Evolutionary conservation across 2,329 filamentous ascomycete species (phyloP), one percentile per base, ranked within the genome.

Genomic region (Xylaria polymorpha): DNA sequence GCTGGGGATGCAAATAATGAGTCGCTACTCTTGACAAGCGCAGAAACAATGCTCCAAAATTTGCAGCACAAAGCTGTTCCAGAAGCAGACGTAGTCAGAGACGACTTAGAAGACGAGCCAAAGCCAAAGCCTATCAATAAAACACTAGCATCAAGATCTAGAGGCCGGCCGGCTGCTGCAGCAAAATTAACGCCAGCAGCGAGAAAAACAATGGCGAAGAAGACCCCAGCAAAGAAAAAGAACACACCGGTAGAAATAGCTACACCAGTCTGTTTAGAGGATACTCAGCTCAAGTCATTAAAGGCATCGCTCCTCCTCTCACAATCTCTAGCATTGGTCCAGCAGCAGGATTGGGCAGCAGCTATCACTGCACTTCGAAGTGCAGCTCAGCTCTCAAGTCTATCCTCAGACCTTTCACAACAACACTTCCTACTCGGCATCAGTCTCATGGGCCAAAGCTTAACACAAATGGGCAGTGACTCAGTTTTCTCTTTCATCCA

Each of bases 401-500:
- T 75, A 73, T 84, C 71, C 75, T 81, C 66, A 77, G 79, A 79
- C 37, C 70, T 79, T 66, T 80, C 73, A 77, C 86, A 73, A 72
- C 83, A 88, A 66, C 87, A 89, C 46, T 85, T 93, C 64, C 85
- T 88, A 12, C 88, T 88, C 66, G 92, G 92, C 22, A 89, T 89
- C 63, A 88, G 91, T 55, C 86, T 92, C 51, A 84, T 94, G 68
- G 85, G 88, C 18, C 87, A 91, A 78, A 92, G 90, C 70, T 85
- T 92, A 74, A 88, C 91, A 56, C 86, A 91, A 75, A 92, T 97
- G 83, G 87, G 90, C 14, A 86, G 87, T 4, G 93, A 97, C 79
- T 91, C 94, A 2, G 91, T 96, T 3, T 97, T 95, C 79, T 97
- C 93, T 20, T 92, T 95, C 10, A 87, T 98, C 18, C 93, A 95